These are phyloP conservation scores for Akanthomyces dipterigenus DNA, from an alignment of 2,329 filamentous ascomycete species.

Conservation along the genomic window DNA sequence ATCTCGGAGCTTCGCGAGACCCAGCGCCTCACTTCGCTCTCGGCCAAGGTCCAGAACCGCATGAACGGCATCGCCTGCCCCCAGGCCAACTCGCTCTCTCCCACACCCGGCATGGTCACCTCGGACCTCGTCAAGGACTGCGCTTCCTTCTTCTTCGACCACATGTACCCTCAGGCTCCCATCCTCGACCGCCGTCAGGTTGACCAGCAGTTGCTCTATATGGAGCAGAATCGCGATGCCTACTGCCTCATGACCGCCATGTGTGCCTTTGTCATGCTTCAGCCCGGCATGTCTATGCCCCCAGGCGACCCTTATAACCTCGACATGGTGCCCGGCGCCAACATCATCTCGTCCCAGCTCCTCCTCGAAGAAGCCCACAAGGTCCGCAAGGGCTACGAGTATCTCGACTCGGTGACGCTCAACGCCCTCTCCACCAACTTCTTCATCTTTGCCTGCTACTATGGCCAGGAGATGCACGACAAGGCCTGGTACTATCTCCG, in stretches of 20 bases:
- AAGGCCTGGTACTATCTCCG: conserved; percentile 75
- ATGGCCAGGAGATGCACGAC: conserved; percentile 65
- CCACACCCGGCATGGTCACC: conserved; percentile 54
- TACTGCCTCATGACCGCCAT: conserved; percentile 61
- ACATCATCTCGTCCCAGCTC: conserved; percentile 57
- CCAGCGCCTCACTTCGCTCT: conserved; percentile 59
- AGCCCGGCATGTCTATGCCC: conserved; percentile 59
- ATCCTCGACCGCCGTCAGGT: conserved; percentile 53
- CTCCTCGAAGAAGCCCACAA: conserved; percentile 61
- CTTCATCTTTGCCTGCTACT: conserved; percentile 68
- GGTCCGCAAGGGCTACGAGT: conserved; percentile 58
- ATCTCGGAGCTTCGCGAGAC: conserved; percentile 66
- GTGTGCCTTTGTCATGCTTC: conserved; percentile 61
- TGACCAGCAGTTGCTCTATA: conserved; percentile 51
- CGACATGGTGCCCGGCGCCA: conserved; percentile 51
- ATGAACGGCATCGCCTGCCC: conserved; percentile 48
- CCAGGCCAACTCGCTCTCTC: conserved; percentile 41
- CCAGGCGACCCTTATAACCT: conserved; percentile 48
- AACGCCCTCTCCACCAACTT: conserved; percentile 66
- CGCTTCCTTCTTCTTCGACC: conserved; percentile 60
- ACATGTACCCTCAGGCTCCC: conserved; percentile 59
- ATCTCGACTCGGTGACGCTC: conserved; percentile 47
- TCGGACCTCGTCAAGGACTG: conserved; percentile 59
- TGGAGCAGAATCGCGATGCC: conserved; percentile 55
- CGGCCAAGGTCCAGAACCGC: conserved; percentile 54